These are phyloP conservation scores for Yamadazyma pseudoaaseri DNA, from an alignment of 1,139 yeast species.

Conservation along the genomic window DNA sequence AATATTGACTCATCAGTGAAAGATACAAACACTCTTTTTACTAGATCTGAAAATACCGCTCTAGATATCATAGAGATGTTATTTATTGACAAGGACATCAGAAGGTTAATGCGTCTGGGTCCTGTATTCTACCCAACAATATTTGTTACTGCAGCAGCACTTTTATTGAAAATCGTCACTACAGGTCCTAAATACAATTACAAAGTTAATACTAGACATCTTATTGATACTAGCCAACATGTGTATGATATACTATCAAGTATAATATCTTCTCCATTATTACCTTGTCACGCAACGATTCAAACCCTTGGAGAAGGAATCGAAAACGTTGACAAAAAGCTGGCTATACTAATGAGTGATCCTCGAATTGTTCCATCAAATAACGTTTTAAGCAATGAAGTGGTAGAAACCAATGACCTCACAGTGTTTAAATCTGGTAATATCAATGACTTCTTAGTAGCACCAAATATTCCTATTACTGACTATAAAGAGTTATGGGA, in stretches of 20 bases:
- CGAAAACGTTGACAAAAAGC: not conserved
- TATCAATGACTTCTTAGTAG: not conserved
- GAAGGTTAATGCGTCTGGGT: conserved; percentile 7
- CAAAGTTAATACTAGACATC: not conserved
- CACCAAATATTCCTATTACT: conserved; percentile 1
- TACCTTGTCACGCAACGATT: not conserved
- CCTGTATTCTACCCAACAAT: conserved; percentile 10
- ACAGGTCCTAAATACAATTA: not conserved
- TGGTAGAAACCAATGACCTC: not conserved
- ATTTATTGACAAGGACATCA: conserved; percentile 7
- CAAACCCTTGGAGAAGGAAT: not conserved
- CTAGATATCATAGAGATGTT: conserved; percentile 9
- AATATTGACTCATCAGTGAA: not conserved
- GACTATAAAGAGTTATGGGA: conserved; percentile 9
- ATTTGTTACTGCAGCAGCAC: conserved; percentile 9
- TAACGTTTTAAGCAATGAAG: not conserved
- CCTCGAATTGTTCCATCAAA: not conserved
- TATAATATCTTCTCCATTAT: not conserved
- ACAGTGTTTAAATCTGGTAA: not conserved
- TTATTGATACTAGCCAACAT: not conserved
- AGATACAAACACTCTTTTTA: conserved; percentile 1
- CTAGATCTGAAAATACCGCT: conserved; percentile 8
- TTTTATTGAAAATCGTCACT: conserved; percentile 8
- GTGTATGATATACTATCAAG: not conserved
- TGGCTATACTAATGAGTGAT: not conserved